Conservation (phyloP, 164 flowering plant genomes). For the Chloranthus sessilifolius region DNA sequence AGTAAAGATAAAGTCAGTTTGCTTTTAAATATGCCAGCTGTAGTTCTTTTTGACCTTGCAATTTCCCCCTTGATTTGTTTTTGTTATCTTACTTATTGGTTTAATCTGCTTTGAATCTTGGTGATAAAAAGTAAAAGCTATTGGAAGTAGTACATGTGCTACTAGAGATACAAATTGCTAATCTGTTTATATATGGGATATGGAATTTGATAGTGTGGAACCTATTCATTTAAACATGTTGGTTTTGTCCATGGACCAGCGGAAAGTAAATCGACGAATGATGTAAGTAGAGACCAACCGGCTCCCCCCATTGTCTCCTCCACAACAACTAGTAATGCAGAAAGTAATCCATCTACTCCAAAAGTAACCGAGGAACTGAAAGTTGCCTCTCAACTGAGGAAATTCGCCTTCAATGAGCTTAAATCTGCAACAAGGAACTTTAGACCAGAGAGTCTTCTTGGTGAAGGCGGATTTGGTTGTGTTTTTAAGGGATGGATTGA, state of each 20-base stretch:
- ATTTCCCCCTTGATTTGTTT: too few relatives aligned
- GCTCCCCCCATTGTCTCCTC: constrained; percentile 49
- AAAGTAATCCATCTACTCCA: constrained; percentile 68
- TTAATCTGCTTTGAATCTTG: too few relatives aligned
- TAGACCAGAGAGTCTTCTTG: constrained; percentile 92
- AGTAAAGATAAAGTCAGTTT: too few relatives aligned
- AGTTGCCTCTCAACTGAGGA: constrained; percentile 71
- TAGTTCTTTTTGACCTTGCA: too few relatives aligned
- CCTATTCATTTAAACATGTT: background rate
- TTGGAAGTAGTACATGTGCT: too few relatives aligned
- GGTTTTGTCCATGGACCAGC: constrained; percentile 14
- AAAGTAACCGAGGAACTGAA: constrained; percentile 77
- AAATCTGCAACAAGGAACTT: constrained; percentile 86
- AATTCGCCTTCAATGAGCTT: constrained; percentile 78
- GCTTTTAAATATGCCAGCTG: too few relatives aligned
- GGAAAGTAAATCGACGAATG: constrained; percentile 65
- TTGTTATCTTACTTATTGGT: too few relatives aligned
- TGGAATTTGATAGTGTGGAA: too few relatives aligned
- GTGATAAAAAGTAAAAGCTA: too few relatives aligned
- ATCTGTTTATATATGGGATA: too few relatives aligned
- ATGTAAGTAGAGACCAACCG: constrained; percentile 60
- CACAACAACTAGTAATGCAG: constrained; percentile 70
- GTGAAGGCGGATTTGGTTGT: constrained; percentile 96
- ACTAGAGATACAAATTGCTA: too few relatives aligned
- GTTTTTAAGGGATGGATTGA: constrained; percentile 97